phyloP scores from a whole-genome alignment of 2,329 filamentous ascomycete genomes.

The Claviceps africana region DNA sequence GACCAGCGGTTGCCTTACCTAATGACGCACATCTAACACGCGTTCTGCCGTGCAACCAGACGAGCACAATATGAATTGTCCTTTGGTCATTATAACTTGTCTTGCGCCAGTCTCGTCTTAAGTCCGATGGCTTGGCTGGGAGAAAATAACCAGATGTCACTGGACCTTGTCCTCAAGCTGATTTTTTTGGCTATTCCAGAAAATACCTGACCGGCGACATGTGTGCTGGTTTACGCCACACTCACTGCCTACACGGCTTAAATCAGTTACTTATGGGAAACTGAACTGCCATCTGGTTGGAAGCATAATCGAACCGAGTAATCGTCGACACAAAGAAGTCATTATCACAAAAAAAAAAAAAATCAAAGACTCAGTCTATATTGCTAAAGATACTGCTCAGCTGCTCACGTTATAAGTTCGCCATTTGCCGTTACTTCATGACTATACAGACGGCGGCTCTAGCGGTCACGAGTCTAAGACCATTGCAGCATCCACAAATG shows the following conservation, averaged over 20 bases:
- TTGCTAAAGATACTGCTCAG: background rate
- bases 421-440: background rate
- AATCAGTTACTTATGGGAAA: background rate
- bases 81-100: background rate
- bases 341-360: background rate
- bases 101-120: background rate
- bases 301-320: background rate
- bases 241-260: background rate
- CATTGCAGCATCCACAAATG: constrained; percentile 17
- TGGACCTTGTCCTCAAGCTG: background rate
- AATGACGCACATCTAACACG: constrained; percentile 3
- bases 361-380: background rate
- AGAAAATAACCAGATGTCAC: background rate
- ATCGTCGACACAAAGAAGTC: background rate
- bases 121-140: background rate
- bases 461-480: constrained; percentile 13
- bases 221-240: background rate
- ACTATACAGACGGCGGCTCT: no score
- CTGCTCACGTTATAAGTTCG: background rate
- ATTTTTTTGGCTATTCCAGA: background rate
- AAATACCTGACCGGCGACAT: background rate
- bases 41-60: background rate
- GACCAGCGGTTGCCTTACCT: constrained; percentile 6
- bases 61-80: background rate
- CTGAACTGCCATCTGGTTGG: background rate